These are phyloP conservation scores for Trichophaea hybrida DNA, from an alignment of 2,329 filamentous ascomycete species.

Conservation along the genomic window DNA sequence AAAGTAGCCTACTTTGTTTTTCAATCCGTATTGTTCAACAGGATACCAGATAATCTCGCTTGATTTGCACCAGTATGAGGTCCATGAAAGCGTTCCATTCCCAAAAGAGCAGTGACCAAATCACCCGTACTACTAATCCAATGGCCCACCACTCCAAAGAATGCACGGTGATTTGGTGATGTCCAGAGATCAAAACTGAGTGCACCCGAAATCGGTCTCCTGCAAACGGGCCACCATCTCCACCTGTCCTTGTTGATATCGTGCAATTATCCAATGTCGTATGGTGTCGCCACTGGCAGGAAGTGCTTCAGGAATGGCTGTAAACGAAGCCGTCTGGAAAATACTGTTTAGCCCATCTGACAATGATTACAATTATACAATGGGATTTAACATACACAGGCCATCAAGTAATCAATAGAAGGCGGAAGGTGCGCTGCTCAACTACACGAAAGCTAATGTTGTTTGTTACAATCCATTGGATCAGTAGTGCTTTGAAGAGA, in stretches of 20 bases:
- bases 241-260: background rate
- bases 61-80: conserved; percentile 5
- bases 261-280: background rate
- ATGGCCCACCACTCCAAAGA: conserved; percentile 11
- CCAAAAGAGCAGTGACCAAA: background rate
- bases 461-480: background rate
- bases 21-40: background rate
- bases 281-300: background rate
- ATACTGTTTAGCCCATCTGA: no score
- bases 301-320: background rate
- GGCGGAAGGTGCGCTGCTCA: background rate
- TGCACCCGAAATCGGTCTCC: background rate
- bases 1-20: background rate
- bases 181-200: conserved; percentile 16
- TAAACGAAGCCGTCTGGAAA: background rate
- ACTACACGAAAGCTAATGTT: background rate
- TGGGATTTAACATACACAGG: background rate
- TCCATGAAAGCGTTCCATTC: conserved; percentile 3
- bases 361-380: background rate
- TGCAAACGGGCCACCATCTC: background rate
- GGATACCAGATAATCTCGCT: background rate
- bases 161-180: conserved; percentile 10
- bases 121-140: conserved; percentile 1
- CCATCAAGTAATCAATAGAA: background rate
- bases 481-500: background rate